These are phyloP conservation scores for Naganishia sp. DNA, from an alignment of 1,284 basidiomycete genomes.

Conservation along the genomic window DNA sequence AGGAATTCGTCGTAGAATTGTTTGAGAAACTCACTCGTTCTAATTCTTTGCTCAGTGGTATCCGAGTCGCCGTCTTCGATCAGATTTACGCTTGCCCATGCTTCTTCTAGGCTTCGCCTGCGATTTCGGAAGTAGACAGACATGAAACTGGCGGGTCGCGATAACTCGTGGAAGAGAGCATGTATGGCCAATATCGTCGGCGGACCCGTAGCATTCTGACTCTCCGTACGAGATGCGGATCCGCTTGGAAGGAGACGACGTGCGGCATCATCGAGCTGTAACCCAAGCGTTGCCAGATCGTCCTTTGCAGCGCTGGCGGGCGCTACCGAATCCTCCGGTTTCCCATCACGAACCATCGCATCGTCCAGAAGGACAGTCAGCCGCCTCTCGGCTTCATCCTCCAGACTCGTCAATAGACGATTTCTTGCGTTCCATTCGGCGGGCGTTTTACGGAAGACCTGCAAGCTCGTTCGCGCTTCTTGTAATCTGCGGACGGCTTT, in stretches of 20 bases:
- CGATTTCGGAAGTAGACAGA: conserved; percentile 19
- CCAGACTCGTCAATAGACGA: conserved; percentile 79
- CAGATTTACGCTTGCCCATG: conserved; percentile 2
- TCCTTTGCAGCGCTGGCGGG: conserved; percentile 2
- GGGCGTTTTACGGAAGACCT: conserved; percentile 80
- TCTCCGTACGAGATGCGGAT: not conserved
- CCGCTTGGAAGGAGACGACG: conserved; percentile 1
- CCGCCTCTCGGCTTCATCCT: conserved; percentile 80
- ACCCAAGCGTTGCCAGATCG: conserved; percentile 13
- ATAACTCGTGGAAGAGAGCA: conserved; percentile 15
- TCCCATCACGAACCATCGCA: conserved; percentile 5
- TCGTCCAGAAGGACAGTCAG: conserved; percentile 55
- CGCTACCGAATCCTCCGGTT: not conserved
- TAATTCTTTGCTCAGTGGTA: conserved; percentile 59
- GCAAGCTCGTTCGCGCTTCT: conserved; percentile 81
- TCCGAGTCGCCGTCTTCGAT: conserved; percentile 64
- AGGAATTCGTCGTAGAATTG: conserved; percentile 69
- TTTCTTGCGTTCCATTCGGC: conserved; percentile 81
- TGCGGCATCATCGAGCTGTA: conserved; percentile 16
- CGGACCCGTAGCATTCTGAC: not conserved
- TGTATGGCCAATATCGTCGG: conserved; percentile 16
- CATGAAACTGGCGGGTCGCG: conserved; percentile 15
- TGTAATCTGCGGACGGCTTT: conserved; percentile 85
- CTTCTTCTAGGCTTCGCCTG: not conserved
- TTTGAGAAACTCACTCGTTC: conserved; percentile 62